Evolutionary conservation across 2,329 filamentous ascomycete species (phyloP).

Genomic region (Westerdykella ornata): DNA sequence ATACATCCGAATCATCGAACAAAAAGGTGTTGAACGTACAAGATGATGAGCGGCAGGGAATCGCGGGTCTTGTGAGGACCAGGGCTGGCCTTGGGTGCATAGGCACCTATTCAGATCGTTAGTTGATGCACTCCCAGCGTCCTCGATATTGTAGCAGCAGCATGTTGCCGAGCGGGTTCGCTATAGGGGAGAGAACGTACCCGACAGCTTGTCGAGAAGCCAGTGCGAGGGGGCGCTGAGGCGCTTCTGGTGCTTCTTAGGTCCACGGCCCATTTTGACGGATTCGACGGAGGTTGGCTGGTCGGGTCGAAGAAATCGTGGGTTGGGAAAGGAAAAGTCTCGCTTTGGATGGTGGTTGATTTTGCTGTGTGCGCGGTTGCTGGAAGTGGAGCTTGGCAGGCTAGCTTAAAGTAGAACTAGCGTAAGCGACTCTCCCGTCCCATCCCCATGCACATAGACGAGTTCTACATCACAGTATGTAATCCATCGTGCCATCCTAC

Average conservation of each 20-base stretch:
- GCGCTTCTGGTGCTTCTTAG: slow-evolving; percentile 99
- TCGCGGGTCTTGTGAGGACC: slow-evolving; percentile 99
- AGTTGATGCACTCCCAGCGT: slow-evolving; percentile 2
- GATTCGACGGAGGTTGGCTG: slow-evolving; percentile 34
- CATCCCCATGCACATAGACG: no score
- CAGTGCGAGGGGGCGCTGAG: slow-evolving; percentile 98
- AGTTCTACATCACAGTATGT: no score
- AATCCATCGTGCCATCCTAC: no score
- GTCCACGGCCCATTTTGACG: slow-evolving; percentile 60
- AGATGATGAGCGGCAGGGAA: slow-evolving; percentile 97
- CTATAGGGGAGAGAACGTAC: slow-evolving; percentile 38
- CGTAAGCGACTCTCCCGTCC: no score
- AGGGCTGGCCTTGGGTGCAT: slow-evolving; percentile 60
- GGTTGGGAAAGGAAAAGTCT: no score
- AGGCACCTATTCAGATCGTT: slow-evolving; percentile 37
- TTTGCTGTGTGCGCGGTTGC: neutral
- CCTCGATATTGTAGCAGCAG: slow-evolving; percentile 50
- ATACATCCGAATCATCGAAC: no score
- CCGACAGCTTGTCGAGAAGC: slow-evolving; percentile 99
- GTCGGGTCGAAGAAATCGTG: slow-evolving; percentile 11
- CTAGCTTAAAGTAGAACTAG: no score
- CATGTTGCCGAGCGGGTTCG: neutral
- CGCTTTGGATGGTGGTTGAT: no score
- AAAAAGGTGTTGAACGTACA: slow-evolving; percentile 36
- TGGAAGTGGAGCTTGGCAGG: neutral